Evolutionary conservation across 208 protist genomes (phyloP), one percentile per base, ranked within the genome.

Genomic region (Wallacemonas sp.): DNA sequence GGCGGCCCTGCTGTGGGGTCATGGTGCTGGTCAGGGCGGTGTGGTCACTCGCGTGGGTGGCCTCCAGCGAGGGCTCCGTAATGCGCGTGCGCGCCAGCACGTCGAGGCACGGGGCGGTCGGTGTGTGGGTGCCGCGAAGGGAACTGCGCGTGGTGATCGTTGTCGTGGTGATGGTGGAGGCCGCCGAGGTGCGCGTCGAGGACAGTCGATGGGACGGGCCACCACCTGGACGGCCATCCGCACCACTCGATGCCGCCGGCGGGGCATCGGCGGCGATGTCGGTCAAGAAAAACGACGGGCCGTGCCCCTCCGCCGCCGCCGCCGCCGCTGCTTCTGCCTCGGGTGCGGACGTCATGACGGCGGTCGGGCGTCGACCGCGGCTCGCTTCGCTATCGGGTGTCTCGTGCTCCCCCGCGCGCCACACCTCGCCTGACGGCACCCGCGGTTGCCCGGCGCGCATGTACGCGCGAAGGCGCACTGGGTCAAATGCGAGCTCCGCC

Each of bases 401-500:
- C 20, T 11, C 31, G 0, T 1, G 23, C 57, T 63, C 36, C 36
- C 14, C n/a, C n/a, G n/a, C n/a, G n/a, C n/a, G n/a, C n/a, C n/a
- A n/a, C n/a, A n/a, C n/a, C n/a, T n/a, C n/a, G n/a, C n/a, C n/a
- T n/a, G n/a, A n/a, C n/a, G n/a, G n/a, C n/a, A n/a, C n/a, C n/a
- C n/a, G n/a, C n/a, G n/a, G n/a, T n/a, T 38, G 11, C 29, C 45
- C 25, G 23, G 23, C 29, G 8, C 33, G 50, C 18, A 33, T 11
- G 32, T 38, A 41, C 18, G 61, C 28, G 4, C 42, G 31, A 23
- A 29, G 28, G 14, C 8, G 22, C 31, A 25, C 29, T 32, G 62
- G 66, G n/a, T 61, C 65, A 36, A 81, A 84, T 16, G 74, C 79
- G 20, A 76, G 67, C 8, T 75, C 33, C 1, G 70, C 79, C n/a